Base-by-base conservation (phyloP, 768 basidiomycete species). In the Tulasnella sp. region DNA sequence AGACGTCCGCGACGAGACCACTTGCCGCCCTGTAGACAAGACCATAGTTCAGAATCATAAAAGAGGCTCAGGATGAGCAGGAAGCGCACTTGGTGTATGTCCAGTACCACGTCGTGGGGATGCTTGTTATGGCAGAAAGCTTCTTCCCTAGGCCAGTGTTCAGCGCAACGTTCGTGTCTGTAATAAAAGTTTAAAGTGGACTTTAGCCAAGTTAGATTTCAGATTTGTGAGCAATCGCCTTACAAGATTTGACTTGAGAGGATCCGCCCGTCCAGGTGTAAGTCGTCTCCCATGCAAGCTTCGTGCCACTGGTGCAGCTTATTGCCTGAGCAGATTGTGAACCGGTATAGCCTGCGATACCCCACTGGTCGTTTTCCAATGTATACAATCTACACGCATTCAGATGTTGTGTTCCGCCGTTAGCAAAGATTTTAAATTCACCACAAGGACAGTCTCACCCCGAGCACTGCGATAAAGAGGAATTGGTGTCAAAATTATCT, bases 171-270 rank as follows among this genome's bases (percentile, higher is more conserved):
- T 53, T 53, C 32, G 52, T 19, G 30, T 53, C 52, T 53, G 15
- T 7, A 19, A 10, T 11, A 21, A 38, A 10, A 23, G 30, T 8
- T 10, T 24, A 38, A 10, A 53, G 5, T 13, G 10, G 29, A 8
- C 17, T 32, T 17, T 51, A 30, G 26, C 17, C 45, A 7, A 34
- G 3, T 8, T 19, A 23, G 19, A 10, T n/a, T n/a, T n/a, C n/a
- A 19, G 45, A 26, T 19, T 38, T 32, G 38, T 38, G 15, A 38
- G n/a, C n/a, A 38, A 7, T 38, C 15, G 34, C 34, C 52, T 13
- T 41, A 53, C 52, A 53, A 41, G 29, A 32, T 34, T 53, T 53
- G 34, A 53, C 52, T 42, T 53, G 52, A 34, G 32, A 53, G 15
- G 34, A 41, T 19, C 52, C 52, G 24, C 52, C 52, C 9, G 52